phyloP scores from a whole-genome alignment of 441 rosid genomes.

The Euphorbia schlechtendalii region DNA sequence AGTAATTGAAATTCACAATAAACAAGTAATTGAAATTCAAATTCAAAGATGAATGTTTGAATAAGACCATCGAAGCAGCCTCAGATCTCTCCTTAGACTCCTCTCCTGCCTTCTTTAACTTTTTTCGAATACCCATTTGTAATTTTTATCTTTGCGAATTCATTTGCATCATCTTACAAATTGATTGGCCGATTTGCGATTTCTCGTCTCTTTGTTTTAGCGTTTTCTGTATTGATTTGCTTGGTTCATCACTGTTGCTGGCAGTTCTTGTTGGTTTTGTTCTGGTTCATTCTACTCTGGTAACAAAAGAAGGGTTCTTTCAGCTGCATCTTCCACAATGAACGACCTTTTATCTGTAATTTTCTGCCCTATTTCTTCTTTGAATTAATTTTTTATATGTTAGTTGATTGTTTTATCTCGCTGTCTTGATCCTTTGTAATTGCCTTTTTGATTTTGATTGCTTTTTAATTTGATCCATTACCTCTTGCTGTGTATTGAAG shows the following conservation, averaged over 20 bases:
- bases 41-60: neutral
- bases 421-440: constrained; percentile 13
- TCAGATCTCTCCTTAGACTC: neutral
- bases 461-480: constrained; percentile 10
- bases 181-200: neutral
- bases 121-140: neutral
- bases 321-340: constrained; percentile 43
- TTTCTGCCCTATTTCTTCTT: neutral
- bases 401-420: constrained; percentile 7
- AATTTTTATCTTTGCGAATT: neutral
- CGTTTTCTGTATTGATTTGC: neutral
- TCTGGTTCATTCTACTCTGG: neutral
- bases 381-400: constrained; percentile 10
- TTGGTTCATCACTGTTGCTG: neutral
- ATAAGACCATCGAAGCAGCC: neutral
- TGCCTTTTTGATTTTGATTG: neutral
- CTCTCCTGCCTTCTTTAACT: neutral
- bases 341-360: constrained; percentile 81
- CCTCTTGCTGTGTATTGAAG: neutral
- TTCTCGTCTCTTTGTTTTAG: neutral
- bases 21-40: neutral
- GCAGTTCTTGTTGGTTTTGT: neutral
- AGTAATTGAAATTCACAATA: too few species aligned
- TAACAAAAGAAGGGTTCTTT: constrained; percentile 9
- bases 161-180: neutral